Percentiles rank a stretch among this genome's conserved stretches.
Conservation (phyloP, 768 basidiomycete species). For the Pulveroboletus sp. region DNA sequence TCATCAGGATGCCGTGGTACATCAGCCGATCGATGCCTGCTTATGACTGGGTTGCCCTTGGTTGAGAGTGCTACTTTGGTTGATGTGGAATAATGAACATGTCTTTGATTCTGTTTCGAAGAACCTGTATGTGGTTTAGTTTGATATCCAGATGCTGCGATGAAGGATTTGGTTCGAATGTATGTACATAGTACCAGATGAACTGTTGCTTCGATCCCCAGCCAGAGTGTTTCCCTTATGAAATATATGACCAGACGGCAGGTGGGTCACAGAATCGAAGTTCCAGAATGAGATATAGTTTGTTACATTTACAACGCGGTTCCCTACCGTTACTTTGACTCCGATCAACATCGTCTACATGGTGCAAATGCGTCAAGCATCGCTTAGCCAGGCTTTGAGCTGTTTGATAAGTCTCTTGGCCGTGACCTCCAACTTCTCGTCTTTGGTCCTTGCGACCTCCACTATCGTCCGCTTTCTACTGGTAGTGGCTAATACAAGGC, state of each 20-base stretch:
- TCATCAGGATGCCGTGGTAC: slow-evolving; percentile 22
- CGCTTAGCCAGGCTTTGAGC: slow-evolving; percentile 41
- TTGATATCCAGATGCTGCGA: too few relatives aligned
- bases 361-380: slow-evolving; percentile 8
- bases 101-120: too few relatives aligned
- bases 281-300: too few relatives aligned
- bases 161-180: too few relatives aligned
- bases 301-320: too few relatives aligned
- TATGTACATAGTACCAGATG: too few relatives aligned
- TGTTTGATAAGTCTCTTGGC: slow-evolving; percentile 51
- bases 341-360: neutral
- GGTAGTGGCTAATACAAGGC: slow-evolving; percentile 31
- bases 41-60: slow-evolving; percentile 24
- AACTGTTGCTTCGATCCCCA: too few relatives aligned
- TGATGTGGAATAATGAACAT: too few relatives aligned
- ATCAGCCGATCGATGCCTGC: slow-evolving; percentile 16
- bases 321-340: neutral
- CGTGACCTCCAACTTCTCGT: slow-evolving; percentile 54
- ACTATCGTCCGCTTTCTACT: slow-evolving; percentile 51
- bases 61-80: neutral
- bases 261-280: too few relatives aligned
- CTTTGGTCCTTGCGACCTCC: slow-evolving; percentile 45
- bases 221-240: too few relatives aligned
- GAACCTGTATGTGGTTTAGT: too few relatives aligned
- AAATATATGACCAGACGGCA: too few relatives aligned